Percentiles rank a stretch among this genome's conserved stretches.
Conservation (phyloP, 306 rosid genomes). For the Castanopsis chinensis region DNA sequence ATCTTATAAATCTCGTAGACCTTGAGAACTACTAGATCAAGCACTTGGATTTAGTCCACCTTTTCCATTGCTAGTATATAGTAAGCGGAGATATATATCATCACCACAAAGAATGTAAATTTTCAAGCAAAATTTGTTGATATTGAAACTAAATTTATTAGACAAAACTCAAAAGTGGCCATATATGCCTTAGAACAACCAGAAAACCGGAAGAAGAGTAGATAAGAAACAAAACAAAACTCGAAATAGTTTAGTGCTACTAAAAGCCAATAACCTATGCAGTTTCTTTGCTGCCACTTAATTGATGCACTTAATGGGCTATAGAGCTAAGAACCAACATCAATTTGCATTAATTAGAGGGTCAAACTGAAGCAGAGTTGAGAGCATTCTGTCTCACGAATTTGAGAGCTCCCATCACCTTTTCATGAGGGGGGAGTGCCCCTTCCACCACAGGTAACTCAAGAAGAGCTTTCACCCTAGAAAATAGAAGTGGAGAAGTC, state of each 20-base stretch:
- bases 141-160: neutral
- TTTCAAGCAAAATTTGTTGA: neutral
- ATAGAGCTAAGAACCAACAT: neutral
- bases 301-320: neutral
- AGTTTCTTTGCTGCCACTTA: neutral
- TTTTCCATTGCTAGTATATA: too few relatives aligned
- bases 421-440: conserved; percentile 19
- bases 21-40: too few relatives aligned
- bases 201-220: neutral
- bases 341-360: too few relatives aligned
- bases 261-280: neutral
- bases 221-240: too few relatives aligned
- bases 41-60: too few relatives aligned
- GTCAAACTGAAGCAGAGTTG: neutral
- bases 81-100: too few relatives aligned
- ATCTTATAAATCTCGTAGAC: too few relatives aligned
- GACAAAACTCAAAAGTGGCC: neutral
- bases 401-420: conserved; percentile 16
- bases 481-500: conserved; percentile 26
- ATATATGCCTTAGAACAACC: neutral
- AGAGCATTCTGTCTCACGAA: conserved; percentile 1
- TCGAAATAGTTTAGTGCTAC: neutral
- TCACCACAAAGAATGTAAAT: neutral
- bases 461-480: conserved; percentile 8
- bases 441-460: conserved; percentile 23